Evolutionary conservation across 1,284 basidiomycete genomes (phyloP), one percentile per base, ranked within the genome.

Genomic region (Rhodotorula sp.): DNA sequence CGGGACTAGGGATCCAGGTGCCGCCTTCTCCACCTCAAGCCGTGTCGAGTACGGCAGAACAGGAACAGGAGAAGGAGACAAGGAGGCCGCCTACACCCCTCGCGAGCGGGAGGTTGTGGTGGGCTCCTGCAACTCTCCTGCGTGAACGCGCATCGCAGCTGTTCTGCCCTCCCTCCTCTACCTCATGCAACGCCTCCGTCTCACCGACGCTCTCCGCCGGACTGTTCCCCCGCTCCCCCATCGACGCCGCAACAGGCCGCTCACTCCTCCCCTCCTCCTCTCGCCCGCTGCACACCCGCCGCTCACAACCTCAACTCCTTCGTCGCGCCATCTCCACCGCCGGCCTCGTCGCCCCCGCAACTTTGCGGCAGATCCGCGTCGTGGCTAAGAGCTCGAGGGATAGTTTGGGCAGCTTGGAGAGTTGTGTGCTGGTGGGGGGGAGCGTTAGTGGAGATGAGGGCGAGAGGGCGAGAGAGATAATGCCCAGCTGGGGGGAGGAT

Each of bases 61-160:
- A 40, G n/a, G n/a, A 40, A 7, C 26, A 24, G 48, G 37, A 52
- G 13, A 10, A 24, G 1, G 28, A 24, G 20, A 20, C 51, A 20
- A 24, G 34, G 26, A 15, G n/a, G 11, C 34, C 37, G 1, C 34
- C 30, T 10, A 47, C 34, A 1, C 26, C 60, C 3, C 15, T 37
- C 18, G 18, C 55, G 34, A 20, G 28, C 11, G 24, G 40, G 34
- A 47, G 40, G 28, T 26, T 61, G n/a, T 61, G 59, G 59, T 37
- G 51, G 11, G 40, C 40, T 44, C 40, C 40, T 44, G 40, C 60
- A 16, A 44, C 60, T 22, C 60, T 48, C n/a, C 50, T 67, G 24
- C 65, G 65, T 2, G 50, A 58, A 22, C 55, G 60, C 22, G 60
- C 60, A 2, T 67, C 65, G 24, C 65, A 62, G 52, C 55, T 67